These are phyloP conservation scores for Boletus vinaceobasis DNA, from an alignment of 768 basidiomycete genomes.

Conservation along the genomic window DNA sequence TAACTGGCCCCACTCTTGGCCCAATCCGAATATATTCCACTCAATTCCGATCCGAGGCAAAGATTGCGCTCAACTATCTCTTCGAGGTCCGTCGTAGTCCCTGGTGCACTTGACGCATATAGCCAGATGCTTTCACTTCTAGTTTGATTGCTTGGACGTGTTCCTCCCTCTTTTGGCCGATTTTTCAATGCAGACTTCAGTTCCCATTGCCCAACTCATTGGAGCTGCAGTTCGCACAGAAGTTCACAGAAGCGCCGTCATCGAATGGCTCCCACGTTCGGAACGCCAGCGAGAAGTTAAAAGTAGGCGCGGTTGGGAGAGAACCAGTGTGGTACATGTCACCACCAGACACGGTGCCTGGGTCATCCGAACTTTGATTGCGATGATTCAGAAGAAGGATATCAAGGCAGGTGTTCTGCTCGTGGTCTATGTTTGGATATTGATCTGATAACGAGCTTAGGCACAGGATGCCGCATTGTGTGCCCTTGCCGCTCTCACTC, in stretches of 20 bases:
- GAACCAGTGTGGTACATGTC: constrained; percentile 39
- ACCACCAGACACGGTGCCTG: constrained; percentile 52
- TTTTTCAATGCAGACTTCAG: constrained; percentile 38
- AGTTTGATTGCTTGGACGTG: constrained; percentile 62
- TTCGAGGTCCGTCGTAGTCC: constrained; percentile 46
- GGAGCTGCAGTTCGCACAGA: constrained; percentile 48
- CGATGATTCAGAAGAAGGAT: constrained; percentile 49
- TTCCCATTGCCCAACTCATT: constrained; percentile 58
- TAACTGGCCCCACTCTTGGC: constrained; percentile 67
- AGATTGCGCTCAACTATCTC: constrained; percentile 53
- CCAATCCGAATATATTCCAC: constrained; percentile 41
- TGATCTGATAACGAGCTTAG: constrained; percentile 30
- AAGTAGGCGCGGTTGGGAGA: constrained; percentile 73
- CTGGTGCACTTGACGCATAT: neutral
- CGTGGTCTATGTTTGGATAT: neutral
- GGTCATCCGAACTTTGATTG: constrained; percentile 51
- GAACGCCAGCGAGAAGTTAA: constrained; percentile 56
- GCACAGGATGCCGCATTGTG: constrained; percentile 62
- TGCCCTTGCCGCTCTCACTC: constrained; percentile 63
- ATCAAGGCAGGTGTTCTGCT: constrained; percentile 41
- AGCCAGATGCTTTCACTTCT: neutral
- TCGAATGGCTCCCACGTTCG: constrained; percentile 59
- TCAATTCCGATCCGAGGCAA: constrained; percentile 49
- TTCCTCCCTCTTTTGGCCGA: constrained; percentile 62
- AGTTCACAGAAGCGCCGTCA: constrained; percentile 46